Conservation (phyloP, 352 stramenopile genomes). For the Thraustotheca clavata region DNA sequence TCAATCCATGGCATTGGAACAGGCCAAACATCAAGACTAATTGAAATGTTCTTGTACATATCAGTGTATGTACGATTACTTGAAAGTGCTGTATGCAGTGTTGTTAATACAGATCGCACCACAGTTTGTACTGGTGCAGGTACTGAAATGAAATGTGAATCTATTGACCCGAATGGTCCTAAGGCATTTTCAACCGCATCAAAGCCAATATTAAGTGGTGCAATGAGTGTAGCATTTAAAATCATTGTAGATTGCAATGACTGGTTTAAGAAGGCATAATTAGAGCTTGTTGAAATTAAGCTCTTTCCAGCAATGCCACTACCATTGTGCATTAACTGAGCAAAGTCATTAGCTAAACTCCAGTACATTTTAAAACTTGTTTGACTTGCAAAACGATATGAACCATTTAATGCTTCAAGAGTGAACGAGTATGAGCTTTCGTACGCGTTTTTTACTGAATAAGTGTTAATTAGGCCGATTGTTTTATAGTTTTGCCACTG, state of each 20-base stretch:
- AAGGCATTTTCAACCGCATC: too few relatives aligned
- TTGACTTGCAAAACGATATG: background rate
- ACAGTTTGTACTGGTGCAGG: background rate
- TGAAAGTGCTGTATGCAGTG: background rate
- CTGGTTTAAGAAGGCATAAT: too few relatives aligned
- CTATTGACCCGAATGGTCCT: background rate
- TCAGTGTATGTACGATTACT: background rate
- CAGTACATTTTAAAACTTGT: conserved; percentile 13
- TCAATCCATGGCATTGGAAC: background rate
- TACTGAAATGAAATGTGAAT: background rate
- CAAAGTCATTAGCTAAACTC: background rate
- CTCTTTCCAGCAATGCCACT: background rate
- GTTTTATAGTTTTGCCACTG: conserved; percentile 21
- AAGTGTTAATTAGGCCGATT: background rate
- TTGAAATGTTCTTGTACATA: background rate
- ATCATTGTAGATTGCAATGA: too few relatives aligned
- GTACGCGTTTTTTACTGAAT: background rate
- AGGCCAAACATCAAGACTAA: background rate
- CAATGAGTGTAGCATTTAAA: too few relatives aligned
- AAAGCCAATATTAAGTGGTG: too few relatives aligned
- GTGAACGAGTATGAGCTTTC: background rate
- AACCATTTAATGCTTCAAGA: background rate
- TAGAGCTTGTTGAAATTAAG: background rate
- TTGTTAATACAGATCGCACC: background rate
- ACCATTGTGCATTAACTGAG: background rate